Base-by-base conservation (phyloP, 768 basidiomycete genomes). In the Hemileccinum rubropunctum region DNA sequence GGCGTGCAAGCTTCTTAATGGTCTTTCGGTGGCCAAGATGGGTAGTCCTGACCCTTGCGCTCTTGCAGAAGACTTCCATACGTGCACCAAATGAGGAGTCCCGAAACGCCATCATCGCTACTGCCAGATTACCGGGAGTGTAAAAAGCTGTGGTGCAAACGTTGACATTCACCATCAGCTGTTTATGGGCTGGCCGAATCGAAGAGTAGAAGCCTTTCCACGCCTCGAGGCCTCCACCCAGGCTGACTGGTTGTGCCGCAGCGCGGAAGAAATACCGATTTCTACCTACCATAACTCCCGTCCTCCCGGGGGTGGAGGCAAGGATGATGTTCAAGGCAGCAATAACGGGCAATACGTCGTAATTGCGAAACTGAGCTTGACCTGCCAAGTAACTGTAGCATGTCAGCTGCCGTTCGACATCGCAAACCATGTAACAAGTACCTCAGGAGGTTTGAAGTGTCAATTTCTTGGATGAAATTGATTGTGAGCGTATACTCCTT, bases 1-100 rank as follows among this genome's bases (percentile, higher is more conserved):
- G 41, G 20, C 72, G 70, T 12, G 73, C 71, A 13, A 87, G 62
- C 3, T 65, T 65, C 63, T 84, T 86, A 51, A 92, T 76, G 0
- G 83, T 82, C 69, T 89, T 91, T 61, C 73, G 80, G 59, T 89
- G 85, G n/a, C 82, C 81, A 13, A 92, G 73, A 66, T 91, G 88
- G 2, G 65, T 76, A 1, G 88, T 81, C 62, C 73, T 75, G 41
- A 92, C 71, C 34, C 90, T 73, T 3, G 91, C 76, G 8, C 86
- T 78, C 51, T 75, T 81, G 35, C 79, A 83, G 55, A 89, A 91
- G 0, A 68, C 79, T n/a, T 72, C 72, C 30, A 75, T 61, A 21
- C 82, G 77, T 3, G 81, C 87, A 12, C 82, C 81, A 53, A 80
- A 84, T 51, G 78, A 82, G 4, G 76, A 73, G 1, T 73, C 57